Evolutionary conservation across 202 grass and related monocot genomes (phyloP), one percentile per base, ranked within the genome.

Genomic region (Carex arenaria): DNA sequence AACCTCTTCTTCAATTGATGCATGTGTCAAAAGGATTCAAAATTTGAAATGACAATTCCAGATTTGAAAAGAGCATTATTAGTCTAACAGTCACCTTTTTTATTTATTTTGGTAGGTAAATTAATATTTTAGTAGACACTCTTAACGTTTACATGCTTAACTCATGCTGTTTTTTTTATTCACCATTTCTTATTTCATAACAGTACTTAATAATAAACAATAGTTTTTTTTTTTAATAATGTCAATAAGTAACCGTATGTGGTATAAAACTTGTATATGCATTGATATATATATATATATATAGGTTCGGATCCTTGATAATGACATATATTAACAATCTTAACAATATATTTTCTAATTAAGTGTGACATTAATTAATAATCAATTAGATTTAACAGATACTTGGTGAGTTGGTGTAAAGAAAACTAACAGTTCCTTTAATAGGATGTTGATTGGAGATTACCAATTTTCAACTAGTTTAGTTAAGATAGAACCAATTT

Each of bases 1-100:
- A 76, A 31, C 45, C 45, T 32, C 62, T 67, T 26, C 14, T 10
- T 68, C 22, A 57, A 77, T 59, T 57, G 19, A 53, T 49, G 40
- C 19, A 23, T 72, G 43, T 51, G 47, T 38, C 22, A 23, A n/a
- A n/a, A 43, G 19, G 64, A 54, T 57, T 82, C 43, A 67, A 82
- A 69, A 52, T 82, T 82, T 82, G 62, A 82, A 66, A 31, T 66
- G 38, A 30, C 7, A 52, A 81, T 42, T 10, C 18, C 38, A 15
- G 4, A 64, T 62, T 76, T 76, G 7, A 55, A 76, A 76, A 56
- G 6, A 55, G 5, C 5, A 76, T 75, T 1, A 75, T 55, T 18
- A 75, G 12, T 73, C 19, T 52, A 73, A 73, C 19, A 52, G 70
- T 73, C 70, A 73, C 10, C 7, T 52, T 17, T 32, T 64, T 30